A percentile compares a stretch with the other conserved stretches of the same genome.
These are phyloP conservation scores for Trypanosoma conorhini DNA, from an alignment of 208 protist genomes.

Conservation along the genomic window DNA sequence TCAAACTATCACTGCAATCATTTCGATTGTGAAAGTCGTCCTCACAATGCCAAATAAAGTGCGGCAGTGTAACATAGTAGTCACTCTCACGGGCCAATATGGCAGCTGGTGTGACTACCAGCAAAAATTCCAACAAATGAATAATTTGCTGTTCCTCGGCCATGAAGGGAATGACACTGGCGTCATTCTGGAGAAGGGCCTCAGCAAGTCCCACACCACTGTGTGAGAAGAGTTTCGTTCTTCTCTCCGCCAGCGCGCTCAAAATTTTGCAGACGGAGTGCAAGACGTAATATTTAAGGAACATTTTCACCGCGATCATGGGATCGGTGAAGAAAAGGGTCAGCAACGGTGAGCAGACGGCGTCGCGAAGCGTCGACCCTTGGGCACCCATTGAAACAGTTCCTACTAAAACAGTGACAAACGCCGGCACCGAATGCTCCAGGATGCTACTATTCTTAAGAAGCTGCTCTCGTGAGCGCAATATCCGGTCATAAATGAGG, in stretches of 20 bases:
- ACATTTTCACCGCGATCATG: constrained; percentile 13
- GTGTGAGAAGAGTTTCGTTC: constrained; percentile 8
- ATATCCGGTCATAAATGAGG: constrained; percentile 20
- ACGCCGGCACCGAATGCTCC: constrained; percentile 6
- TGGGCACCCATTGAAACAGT: constrained; percentile 17
- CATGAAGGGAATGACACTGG: constrained; percentile 56
- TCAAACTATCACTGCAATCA: constrained; percentile 58
- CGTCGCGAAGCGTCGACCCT: constrained; percentile 19
- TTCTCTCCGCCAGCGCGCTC: constrained; percentile 6
- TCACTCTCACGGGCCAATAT: constrained; percentile 39
- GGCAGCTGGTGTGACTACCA: constrained; percentile 54
- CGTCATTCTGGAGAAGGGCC: constrained; percentile 33
- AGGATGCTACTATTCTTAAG: constrained; percentile 17
- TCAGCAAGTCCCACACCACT: constrained; percentile 18
- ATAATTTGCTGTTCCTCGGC: constrained; percentile 58
- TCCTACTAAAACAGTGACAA: constrained; percentile 16
- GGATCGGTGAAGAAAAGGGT: constrained; percentile 27
- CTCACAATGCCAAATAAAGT: constrained; percentile 78
- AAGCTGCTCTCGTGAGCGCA: constrained; percentile 3
- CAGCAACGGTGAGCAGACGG: constrained; percentile 22
- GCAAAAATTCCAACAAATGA: constrained; percentile 69
- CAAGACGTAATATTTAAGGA: constrained; percentile 27
- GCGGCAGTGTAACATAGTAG: constrained; percentile 55
- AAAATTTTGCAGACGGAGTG: constrained; percentile 23
- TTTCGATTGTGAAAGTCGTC: constrained; percentile 82